These are phyloP conservation scores for Pichia cephalocereana DNA, from an alignment of 805 yeast genomes.

Conservation along the genomic window DNA sequence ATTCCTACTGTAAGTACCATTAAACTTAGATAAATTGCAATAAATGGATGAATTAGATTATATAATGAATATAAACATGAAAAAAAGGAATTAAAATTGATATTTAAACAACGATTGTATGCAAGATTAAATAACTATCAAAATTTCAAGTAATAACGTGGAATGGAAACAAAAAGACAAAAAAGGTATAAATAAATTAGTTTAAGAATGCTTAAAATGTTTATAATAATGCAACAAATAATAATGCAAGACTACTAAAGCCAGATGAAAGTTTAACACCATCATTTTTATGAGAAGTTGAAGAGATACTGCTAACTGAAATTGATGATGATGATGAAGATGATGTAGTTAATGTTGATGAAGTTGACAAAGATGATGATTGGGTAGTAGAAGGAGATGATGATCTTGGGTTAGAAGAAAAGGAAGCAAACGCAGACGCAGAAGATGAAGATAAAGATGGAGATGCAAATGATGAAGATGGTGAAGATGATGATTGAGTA, in stretches of 20 bases:
- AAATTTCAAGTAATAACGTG: not conserved
- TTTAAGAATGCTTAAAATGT: too few species aligned
- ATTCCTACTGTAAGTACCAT: too few species aligned
- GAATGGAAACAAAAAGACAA: not conserved
- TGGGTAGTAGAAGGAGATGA: not conserved
- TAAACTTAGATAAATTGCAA: too few species aligned
- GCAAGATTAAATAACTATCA: too few species aligned
- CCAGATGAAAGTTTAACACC: slow-evolving; percentile 4
- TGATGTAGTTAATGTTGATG: not conserved
- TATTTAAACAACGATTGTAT: too few species aligned
- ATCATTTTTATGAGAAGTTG: slow-evolving; percentile 4
- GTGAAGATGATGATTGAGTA: not conserved
- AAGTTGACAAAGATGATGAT: not conserved
- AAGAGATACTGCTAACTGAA: slow-evolving; percentile 4
- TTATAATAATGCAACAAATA: slow-evolving; percentile 8
- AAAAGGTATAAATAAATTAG: not conserved
- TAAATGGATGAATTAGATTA: too few species aligned
- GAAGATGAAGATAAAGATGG: not conserved
- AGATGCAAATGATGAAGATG: not conserved
- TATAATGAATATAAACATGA: too few species aligned
- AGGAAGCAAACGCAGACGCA: too few species aligned
- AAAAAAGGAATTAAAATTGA: too few species aligned
- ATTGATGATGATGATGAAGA: not conserved
- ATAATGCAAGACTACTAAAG: slow-evolving; percentile 1
- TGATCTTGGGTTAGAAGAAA: not conserved